A percentile compares a stretch with the other conserved stretches of the same genome.
phyloP scores from a whole-genome alignment of 768 basidiomycete species.

The Lactifluus subvellereus region DNA sequence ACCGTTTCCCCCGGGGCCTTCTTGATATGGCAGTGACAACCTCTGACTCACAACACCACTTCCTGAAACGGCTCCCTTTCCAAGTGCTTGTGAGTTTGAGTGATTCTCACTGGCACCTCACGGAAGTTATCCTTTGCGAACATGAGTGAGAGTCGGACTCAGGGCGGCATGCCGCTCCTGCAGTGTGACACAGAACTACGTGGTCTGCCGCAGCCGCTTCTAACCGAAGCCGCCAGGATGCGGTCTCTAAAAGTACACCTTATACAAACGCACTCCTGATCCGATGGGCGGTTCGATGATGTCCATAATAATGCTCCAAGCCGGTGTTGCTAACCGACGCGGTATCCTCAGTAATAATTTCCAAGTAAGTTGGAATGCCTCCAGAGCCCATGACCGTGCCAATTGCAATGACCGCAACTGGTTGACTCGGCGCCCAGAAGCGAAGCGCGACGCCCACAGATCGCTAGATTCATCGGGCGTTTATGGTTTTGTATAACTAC shows the following conservation, averaged over 20 bases:
- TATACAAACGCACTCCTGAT: background rate
- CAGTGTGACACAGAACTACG: background rate
- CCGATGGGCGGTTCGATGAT: background rate
- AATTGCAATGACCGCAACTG: constrained; percentile 8
- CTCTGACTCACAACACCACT: background rate
- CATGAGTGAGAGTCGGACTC: background rate
- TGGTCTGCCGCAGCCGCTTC: background rate
- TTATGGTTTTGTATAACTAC: constrained; percentile 13
- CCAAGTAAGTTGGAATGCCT: background rate
- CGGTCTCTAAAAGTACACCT: too few relatives aligned
- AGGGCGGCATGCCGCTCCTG: background rate
- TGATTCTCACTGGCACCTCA: background rate
- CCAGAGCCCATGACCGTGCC: background rate
- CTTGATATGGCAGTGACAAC: too few relatives aligned
- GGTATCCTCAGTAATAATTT: background rate
- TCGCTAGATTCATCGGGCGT: constrained; percentile 13
- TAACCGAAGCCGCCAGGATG: too few relatives aligned
- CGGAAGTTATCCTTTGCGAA: background rate
- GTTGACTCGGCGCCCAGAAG: constrained; percentile 14
- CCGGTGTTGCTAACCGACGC: background rate
- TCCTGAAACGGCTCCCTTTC: background rate
- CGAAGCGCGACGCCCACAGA: background rate
- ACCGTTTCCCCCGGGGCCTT: too few relatives aligned
- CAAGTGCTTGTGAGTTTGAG: background rate
- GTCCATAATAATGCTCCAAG: background rate